Conservation (phyloP, 2,329 filamentous ascomycete genomes). For the Penicillium crustosum region DNA sequence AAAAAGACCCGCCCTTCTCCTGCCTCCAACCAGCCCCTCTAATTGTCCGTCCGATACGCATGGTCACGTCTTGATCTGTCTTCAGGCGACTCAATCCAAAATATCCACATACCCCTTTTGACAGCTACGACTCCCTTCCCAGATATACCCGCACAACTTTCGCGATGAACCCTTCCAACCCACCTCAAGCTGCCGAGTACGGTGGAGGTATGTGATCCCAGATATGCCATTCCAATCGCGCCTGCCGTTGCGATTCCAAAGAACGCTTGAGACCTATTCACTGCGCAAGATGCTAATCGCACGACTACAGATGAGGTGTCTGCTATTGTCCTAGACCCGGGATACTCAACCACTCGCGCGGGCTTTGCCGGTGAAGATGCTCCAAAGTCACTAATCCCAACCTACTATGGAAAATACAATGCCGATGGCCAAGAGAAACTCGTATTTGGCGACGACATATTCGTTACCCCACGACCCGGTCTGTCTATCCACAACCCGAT, state of each 20-base stretch:
- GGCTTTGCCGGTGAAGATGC: conserved; percentile 98
- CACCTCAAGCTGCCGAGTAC: conserved; percentile 50
- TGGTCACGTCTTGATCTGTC: conserved; percentile 14
- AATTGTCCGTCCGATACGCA: conserved; percentile 8
- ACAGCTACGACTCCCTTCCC: neutral
- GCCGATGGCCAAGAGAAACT: conserved; percentile 55
- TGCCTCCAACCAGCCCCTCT: conserved; percentile 12
- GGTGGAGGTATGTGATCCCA: conserved; percentile 46
- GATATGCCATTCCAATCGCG: conserved; percentile 1
- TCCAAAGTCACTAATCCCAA: conserved; percentile 88
- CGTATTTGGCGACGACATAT: conserved; percentile 86
- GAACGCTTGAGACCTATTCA: neutral
- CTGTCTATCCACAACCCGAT: conserved; percentile 92
- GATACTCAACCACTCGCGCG: conserved; percentile 85
- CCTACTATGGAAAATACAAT: conserved; percentile 72
- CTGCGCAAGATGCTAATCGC: neutral
- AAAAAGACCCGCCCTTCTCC: conserved; percentile 23
- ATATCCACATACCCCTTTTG: neutral
- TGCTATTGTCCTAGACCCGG: conserved; percentile 92
- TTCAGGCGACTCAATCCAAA: neutral
- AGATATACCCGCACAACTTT: conserved; percentile 9
- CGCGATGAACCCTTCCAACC: conserved; percentile 45
- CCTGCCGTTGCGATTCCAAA: neutral
- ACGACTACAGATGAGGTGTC: conserved; percentile 80
- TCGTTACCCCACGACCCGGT: conserved; percentile 71